A percentile compares a stretch with the other conserved stretches of the same genome.
Conservation (phyloP, 805 yeast genomes). For the Yamadazyma sp. region DNA sequence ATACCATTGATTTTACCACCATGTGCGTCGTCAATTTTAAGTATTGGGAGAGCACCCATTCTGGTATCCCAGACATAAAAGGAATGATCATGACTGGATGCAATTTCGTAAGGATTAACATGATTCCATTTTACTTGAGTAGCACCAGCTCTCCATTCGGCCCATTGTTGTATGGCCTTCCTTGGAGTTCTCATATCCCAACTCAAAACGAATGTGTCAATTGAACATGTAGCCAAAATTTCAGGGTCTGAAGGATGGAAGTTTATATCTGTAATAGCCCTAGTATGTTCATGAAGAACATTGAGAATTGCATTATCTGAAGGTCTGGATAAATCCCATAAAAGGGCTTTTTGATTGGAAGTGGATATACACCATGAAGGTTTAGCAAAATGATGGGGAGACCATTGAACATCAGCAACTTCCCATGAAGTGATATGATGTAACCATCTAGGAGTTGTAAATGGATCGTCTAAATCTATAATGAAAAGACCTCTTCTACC, state of each 20-base stretch:
- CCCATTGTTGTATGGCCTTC: conserved; percentile 70
- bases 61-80: conserved; percentile 87
- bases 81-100: conserved; percentile 81
- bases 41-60: conserved; percentile 73
- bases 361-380: conserved; percentile 93
- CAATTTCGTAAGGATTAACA: conserved; percentile 69
- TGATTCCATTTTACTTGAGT: conserved; percentile 94
- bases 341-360: conserved; percentile 89
- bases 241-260: conserved; percentile 89
- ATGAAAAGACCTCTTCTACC: conserved; percentile 78
- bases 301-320: conserved; percentile 73
- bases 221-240: conserved; percentile 84
- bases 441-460: conserved; percentile 90
- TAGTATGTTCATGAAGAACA: conserved; percentile 81
- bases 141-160: conserved; percentile 96
- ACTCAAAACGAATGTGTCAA: conserved; percentile 79
- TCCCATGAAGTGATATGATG: conserved; percentile 95
- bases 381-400: conserved; percentile 74
- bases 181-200: conserved; percentile 90
- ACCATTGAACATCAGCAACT: conserved; percentile 98
- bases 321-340: conserved; percentile 86
- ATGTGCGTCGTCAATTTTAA: conserved; percentile 65
- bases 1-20: conserved; percentile 84
- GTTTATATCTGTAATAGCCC: conserved; percentile 95
- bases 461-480: conserved; percentile 94